Percentiles rank a stretch among this genome's conserved stretches.
Conservation (phyloP, 225 moss, liverwort and hornwort species). For the Marchantia paleacea region DNA sequence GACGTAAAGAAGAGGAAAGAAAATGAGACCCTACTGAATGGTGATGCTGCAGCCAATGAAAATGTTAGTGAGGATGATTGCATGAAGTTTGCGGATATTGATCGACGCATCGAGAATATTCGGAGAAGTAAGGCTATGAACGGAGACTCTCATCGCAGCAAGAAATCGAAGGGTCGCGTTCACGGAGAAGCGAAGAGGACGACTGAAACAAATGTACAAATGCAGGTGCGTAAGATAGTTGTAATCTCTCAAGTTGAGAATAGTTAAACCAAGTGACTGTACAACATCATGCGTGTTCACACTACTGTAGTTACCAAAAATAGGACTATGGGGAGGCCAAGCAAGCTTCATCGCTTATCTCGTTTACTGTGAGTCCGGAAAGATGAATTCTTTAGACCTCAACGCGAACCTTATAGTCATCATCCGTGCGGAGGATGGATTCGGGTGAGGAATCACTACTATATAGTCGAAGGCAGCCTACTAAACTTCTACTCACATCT, state of each 20-base stretch:
- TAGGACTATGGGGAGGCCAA: no score
- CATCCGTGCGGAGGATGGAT: no score
- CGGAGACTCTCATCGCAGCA: conserved; percentile 25
- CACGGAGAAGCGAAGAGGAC: conserved; percentile 7
- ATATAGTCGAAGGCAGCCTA: no score
- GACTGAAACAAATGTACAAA: conserved; percentile 49
- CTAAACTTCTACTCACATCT: no score
- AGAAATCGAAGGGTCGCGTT: conserved; percentile 27
- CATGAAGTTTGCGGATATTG: conserved; percentile 90
- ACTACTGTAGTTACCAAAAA: no score
- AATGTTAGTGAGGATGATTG: conserved; percentile 58
- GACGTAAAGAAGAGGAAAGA: not conserved
- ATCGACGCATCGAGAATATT: conserved; percentile 85
- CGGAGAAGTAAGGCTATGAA: conserved; percentile 42
- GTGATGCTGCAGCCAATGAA: not conserved
- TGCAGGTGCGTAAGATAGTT: conserved; percentile 49
- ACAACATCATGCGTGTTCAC: not conserved
- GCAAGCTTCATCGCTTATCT: no score
- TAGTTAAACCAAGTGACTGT: not conserved
- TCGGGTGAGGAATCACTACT: no score
- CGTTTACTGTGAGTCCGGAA: no score
- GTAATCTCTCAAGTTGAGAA: not conserved
- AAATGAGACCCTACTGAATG: not conserved
- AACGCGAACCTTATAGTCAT: no score
- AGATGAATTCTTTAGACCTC: no score